Base-by-base conservation (phyloP, 1,284 basidiomycete species). In the Moesziomyces sp. region DNA sequence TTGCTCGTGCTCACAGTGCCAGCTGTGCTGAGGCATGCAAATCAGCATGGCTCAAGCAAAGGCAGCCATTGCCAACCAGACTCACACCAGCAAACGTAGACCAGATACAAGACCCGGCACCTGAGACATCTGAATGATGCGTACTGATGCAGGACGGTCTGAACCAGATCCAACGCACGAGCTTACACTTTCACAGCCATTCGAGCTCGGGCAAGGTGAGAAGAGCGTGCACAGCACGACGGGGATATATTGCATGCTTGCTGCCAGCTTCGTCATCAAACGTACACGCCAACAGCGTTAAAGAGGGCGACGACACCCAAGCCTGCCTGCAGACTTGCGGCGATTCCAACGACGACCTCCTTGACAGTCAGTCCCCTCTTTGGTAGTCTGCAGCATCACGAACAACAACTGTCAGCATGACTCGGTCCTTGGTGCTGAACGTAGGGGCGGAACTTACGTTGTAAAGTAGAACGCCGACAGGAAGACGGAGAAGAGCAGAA, bases 261-360 rank as follows among this genome's bases (percentile, higher is more conserved):
- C 46, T 51, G 21, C 18, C 46, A 4, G 19, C 26, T 33, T 13
- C 24, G 19, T 10, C 13, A 52, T 70, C 48, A 79, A 35, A 81
- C 73, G 49, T 80, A 74, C 10, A 82, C 78, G n/a, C 80, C 80
- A 9, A 82, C 76, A n/a, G 80, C 73, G 46, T 78, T 80, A 62
- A 82, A 80, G 35, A 80, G 63, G 8, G 80, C 78, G 11, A 82
- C 80, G 10, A 76, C 59, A 38, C 80, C 80, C 48, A 77, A 62
- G 23, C 80, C 80, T 26, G 76, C 78, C 52, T 74, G 70, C 33
- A 79, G 53, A 42, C 77, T 79, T 19, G 74, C 69, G 1, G 63
- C 45, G 19, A 77, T 24, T 10, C 68, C 74, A 9, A 77, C 62
- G 28, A 68, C 8, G 38, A 74, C 58, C 64, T 80, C 78, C 5